Conservation (phyloP, 2,329 filamentous ascomycete genomes). For the Curvularia eragrostidis region DNA sequence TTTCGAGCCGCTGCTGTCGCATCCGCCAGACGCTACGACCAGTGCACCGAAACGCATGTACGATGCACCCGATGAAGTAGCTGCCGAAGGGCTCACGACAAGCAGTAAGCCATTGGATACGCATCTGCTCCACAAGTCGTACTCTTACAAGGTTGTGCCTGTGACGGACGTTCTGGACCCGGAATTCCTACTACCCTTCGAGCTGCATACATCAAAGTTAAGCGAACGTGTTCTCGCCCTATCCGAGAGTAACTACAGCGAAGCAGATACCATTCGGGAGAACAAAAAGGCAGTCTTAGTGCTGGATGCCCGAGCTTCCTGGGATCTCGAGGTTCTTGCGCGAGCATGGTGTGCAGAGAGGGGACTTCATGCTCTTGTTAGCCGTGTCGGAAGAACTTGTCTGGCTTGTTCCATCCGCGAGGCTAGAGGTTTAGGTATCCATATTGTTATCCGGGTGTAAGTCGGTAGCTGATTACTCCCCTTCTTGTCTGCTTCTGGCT, state of each 20-base stretch:
- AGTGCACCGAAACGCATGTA: slow-evolving; percentile 38
- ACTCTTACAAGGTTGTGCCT: slow-evolving; percentile 47
- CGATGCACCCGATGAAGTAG: slow-evolving; percentile 22
- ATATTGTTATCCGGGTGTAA: slow-evolving; percentile 63
- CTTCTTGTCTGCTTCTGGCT: not conserved
- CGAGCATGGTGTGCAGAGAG: slow-evolving; percentile 75
- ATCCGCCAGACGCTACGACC: slow-evolving; percentile 41
- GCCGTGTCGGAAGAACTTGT: slow-evolving; percentile 71
- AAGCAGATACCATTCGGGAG: slow-evolving; percentile 17
- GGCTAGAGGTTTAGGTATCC: slow-evolving; percentile 73
- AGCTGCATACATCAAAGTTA: slow-evolving; percentile 23
- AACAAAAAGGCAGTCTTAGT: slow-evolving; percentile 48
- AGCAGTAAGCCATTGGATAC: slow-evolving; percentile 34
- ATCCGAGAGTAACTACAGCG: slow-evolving; percentile 17
- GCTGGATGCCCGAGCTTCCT: slow-evolving; percentile 62
- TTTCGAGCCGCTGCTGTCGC: slow-evolving; percentile 44
- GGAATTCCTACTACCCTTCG: slow-evolving; percentile 37
- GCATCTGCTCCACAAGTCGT: slow-evolving; percentile 52
- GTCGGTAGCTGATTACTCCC: not conserved
- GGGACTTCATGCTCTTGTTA: slow-evolving; percentile 76
- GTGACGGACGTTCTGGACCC: slow-evolving; percentile 41
- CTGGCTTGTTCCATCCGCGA: slow-evolving; percentile 77
- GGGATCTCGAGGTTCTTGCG: slow-evolving; percentile 72
- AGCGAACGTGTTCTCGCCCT: slow-evolving; percentile 25
- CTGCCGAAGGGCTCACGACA: slow-evolving; percentile 10